Evolutionary conservation across 257 asterid species (phyloP).

Genomic region (Solanum piurae): DNA sequence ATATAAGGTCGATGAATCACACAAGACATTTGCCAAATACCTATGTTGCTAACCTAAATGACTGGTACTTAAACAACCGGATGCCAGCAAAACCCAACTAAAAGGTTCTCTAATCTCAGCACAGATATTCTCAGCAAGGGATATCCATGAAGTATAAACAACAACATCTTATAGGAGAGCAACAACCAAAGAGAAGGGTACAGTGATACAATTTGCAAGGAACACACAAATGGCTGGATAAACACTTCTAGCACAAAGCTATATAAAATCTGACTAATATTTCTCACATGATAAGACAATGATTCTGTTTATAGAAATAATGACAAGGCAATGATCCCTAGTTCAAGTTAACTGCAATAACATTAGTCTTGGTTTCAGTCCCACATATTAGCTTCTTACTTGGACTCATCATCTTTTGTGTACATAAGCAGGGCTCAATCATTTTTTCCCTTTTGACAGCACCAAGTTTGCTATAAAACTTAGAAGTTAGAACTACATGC

Average conservation of each 20-base stretch:
- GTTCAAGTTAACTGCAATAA: background rate
- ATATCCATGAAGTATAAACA: background rate
- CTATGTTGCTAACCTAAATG: background rate
- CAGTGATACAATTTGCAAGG: background rate
- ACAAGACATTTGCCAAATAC: background rate
- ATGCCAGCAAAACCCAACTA: background rate
- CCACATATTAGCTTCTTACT: background rate
- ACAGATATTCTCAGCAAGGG: background rate
- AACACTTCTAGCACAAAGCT: background rate
- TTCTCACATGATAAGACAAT: background rate
- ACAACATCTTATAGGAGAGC: background rate
- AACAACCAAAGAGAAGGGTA: background rate
- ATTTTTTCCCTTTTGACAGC: background rate
- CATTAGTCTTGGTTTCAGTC: background rate
- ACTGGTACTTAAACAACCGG: background rate
- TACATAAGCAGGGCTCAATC: background rate
- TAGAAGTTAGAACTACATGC: background rate
- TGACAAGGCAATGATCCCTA: background rate
- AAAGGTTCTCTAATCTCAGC: background rate
- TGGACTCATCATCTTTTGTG: background rate
- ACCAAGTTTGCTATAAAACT: background rate
- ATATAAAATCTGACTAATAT: background rate
- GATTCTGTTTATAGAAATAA: background rate
- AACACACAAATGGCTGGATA: background rate
- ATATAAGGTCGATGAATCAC: background rate